Evolutionary conservation across 148 eudicot genomes (phyloP), one percentile per base, ranked within the genome.

Genomic region (Camellia japonica): DNA sequence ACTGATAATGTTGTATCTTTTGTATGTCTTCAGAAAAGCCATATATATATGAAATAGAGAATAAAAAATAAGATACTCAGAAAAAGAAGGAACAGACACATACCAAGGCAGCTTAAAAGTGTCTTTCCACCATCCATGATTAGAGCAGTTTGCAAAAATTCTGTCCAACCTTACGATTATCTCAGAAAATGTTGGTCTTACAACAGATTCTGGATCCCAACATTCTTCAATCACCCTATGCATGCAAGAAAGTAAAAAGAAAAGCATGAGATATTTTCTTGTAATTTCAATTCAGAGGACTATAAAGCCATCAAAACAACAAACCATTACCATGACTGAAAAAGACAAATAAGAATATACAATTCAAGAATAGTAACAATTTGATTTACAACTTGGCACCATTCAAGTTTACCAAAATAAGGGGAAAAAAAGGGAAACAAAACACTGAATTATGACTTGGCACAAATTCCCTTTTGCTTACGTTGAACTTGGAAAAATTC

Each of bases 111-210:
- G 93, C 88, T 91, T 97, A 83, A 97, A 91, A 75, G 98, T 86
- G 83, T 90, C 98, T 87, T 97, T 97, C 97, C 93, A 97, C 94
- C 97, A 89, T 82, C 98, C 98, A 15, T 92, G 93, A 86, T 94
- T 97, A 74, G 86, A 83, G 78, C 94, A 89, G 78, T 82, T 83
- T 62, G 87, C 83, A 76, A 92, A 89, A 62, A 97, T 85, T 85
- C 77, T 91, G 83, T 92, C 97, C 89, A 97, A 80, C 71, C 97
- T 93, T 51, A 81, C 54, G 38, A 97, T 97, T 78, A 94, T 82
- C 76, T 94, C 96, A 18, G 98, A 80, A 77, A 94, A 97, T 67
- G 74, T 85, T 3, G 99, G 99, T 83, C 99, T 89, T n/a, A 78
- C 75, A 58, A 80, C 80, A 18, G 87, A 63, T 68, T 90, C 82